A percentile compares a stretch with the other conserved stretches of the same genome.
phyloP scores from a whole-genome alignment of 176 grass and related monocot genomes.

The Oryza longistaminata region DNA sequence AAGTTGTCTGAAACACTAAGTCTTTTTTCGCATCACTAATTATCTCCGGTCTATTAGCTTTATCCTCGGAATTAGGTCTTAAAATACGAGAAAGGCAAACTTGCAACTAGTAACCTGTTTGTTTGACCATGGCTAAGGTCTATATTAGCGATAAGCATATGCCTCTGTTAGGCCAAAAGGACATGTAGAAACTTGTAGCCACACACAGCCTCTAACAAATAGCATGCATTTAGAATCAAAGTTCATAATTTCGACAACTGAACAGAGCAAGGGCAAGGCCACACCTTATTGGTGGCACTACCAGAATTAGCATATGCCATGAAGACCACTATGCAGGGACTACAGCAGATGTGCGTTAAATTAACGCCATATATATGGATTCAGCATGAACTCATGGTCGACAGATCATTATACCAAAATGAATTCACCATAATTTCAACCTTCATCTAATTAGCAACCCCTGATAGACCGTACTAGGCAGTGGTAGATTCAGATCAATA shows the following conservation, averaged over 20 bases:
- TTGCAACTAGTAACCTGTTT: neutral
- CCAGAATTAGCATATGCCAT: conserved; percentile 33
- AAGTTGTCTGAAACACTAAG: neutral
- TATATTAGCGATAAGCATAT: neutral
- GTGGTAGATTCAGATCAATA: neutral
- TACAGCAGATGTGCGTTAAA: conserved; percentile 20
- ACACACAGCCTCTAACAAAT: neutral
- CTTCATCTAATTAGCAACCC: neutral
- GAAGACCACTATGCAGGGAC: neutral
- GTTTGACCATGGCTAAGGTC: neutral
- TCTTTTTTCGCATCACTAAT: neutral
- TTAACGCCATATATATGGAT: conserved; percentile 10
- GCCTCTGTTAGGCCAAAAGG: neutral
- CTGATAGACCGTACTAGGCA: neutral
- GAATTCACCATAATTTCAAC: neutral
- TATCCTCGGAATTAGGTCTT: neutral
- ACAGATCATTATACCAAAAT: neutral
- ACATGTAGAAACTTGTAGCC: neutral
- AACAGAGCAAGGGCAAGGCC: neutral
- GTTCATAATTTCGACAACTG: neutral
- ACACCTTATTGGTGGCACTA: neutral
- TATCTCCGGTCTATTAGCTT: neutral
- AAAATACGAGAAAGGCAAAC: neutral
- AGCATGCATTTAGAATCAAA: neutral
- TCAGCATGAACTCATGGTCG: neutral